Base-by-base conservation (phyloP, 1,284 basidiomycete genomes). In the Termitomyces sp. region DNA sequence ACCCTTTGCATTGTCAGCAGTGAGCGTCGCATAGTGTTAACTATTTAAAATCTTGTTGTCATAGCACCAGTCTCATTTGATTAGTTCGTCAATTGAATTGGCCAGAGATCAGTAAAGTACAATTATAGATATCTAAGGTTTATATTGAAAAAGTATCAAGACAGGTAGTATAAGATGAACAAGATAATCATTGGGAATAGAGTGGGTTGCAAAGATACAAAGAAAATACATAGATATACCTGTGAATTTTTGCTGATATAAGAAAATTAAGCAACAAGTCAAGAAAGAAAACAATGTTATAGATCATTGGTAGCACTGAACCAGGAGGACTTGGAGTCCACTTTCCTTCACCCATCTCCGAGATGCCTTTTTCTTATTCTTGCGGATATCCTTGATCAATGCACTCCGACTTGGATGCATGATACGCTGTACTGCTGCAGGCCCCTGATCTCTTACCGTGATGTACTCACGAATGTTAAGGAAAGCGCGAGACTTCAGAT, bases 401-500 rank as follows among this genome's bases (percentile, higher is more conserved):
- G 85, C 79, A 21, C 59, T 76, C 58, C 78, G 77, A 66, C 70
- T 85, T 5, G 83, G 80, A 58, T 84, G 79, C 77, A 90, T 76
- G 52, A 83, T 78, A 40, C 70, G 62, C 55, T 74, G 79, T 30
- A 90, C 71, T n/a, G 83, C 85, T 13, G 74, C 76, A 30, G 78
- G 79, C 1, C 86, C 86, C 62, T 83, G 74, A 54, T 71, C 74
- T 40, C 88, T 83, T 38, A 78, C 77, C n/a, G 78, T 76, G 56
- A 89, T 73, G 67, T 90, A 90, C 58, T 90, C 86, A 49, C 76
- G 75, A 56, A 90, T 78, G 63, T 88, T 88, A 39, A 90, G 63
- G 65, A 89, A 88, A 0, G 74, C 86, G 45, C 75, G 74, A 5
- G 80, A 72, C 68, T 85, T 89, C 44, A 90, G 68, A 42, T 86